A percentile compares a stretch with the other conserved stretches of the same genome.
Evolutionary conservation across 2,329 filamentous ascomycete genomes (phyloP).

Genomic region (Neofusicoccum laricinum): DNA sequence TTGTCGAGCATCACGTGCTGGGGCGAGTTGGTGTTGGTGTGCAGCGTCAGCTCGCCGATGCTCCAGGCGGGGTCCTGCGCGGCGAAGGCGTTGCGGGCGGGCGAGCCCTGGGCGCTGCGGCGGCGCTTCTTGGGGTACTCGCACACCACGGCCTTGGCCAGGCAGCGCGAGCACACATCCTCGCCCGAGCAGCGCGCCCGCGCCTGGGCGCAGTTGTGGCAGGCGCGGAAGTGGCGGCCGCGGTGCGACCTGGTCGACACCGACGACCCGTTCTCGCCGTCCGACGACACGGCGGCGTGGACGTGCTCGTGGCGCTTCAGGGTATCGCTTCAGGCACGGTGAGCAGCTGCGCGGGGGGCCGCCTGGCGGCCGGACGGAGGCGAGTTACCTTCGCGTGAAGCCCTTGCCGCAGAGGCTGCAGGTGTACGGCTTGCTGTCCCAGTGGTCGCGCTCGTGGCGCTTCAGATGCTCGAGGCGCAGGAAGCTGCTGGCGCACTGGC

Average conservation of each 20-base stretch:
- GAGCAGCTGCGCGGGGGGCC: background rate
- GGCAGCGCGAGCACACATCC: slow-evolving; percentile 7
- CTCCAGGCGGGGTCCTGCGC: slow-evolving; percentile 5
- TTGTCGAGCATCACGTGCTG: background rate
- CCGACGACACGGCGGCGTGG: slow-evolving; percentile 6
- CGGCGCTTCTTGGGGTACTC: slow-evolving; percentile 12
- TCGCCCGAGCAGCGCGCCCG: slow-evolving; percentile 15
- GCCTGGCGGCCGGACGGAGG: too few relatives aligned
- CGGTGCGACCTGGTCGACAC: background rate
- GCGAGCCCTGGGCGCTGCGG: slow-evolving; percentile 3
- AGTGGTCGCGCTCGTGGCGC: slow-evolving; percentile 41
- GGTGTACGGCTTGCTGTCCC: slow-evolving; percentile 39
- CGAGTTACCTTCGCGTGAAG: slow-evolving; percentile 40
- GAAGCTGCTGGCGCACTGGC: slow-evolving; percentile 35
- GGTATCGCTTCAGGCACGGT: slow-evolving; percentile 6
- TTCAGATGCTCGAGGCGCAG: slow-evolving; percentile 41
- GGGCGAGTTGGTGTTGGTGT: background rate
- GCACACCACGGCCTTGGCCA: slow-evolving; percentile 6
- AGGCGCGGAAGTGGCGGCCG: slow-evolving; percentile 10
- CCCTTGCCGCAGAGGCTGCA: slow-evolving; percentile 40
- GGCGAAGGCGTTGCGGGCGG: slow-evolving; percentile 1
- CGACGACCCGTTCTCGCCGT: background rate
- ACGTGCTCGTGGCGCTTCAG: slow-evolving; percentile 9
- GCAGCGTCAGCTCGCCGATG: background rate
- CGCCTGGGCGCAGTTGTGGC: slow-evolving; percentile 14